Evolutionary conservation across 306 rosid species (phyloP), one percentile per base, ranked within the genome.

Genomic region (Myrica gale): DNA sequence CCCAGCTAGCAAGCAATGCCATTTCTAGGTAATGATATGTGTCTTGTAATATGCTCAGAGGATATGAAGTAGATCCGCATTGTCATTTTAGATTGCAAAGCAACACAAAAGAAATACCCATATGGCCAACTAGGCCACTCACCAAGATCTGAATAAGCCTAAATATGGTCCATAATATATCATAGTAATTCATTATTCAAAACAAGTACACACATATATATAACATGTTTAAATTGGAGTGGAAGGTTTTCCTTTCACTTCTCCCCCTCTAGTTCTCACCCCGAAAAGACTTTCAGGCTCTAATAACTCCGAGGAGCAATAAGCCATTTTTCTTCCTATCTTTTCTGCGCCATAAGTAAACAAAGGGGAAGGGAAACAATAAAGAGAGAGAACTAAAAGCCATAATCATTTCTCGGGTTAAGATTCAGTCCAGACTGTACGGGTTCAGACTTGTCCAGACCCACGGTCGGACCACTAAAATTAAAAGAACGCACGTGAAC

Each of bases 1-100:
- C 86, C 87, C 89, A 86, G 88, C 85, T 76, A 80, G 84, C 71
- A 70, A 53, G 72, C 79, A 50, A 72, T 81, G 37, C 78, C 21
- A 45, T 48, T 3, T 48, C 53, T 9, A 48, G 53, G 16, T 58
- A 58, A 7, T 10, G 8, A 13, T 52, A 6, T 12, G 65, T 4
- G 26, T 8, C 65, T 20, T 58, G 65, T 32, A 32, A 32, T 32
- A 32, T 32, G 37, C 37, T 1, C 62, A 23, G 12, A 23, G 65
- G 26, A 58, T 9, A 58, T 23, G 41, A 5, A 58, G 32, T 32
- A 13, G 6, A 57, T 57, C 21, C 11, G 63, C 39, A 21, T 57
- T 32, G 9, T 6, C 15, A 19, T 57, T 57, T 57, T 57, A 9
- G 63, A 57, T 21, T 13, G 11, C 5, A 20, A 21, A 56, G 37